Percentiles rank a stretch among this genome's conserved stretches.
phyloP scores from a whole-genome alignment of 768 basidiomycete species.

The Fistulinella prunicolor region DNA sequence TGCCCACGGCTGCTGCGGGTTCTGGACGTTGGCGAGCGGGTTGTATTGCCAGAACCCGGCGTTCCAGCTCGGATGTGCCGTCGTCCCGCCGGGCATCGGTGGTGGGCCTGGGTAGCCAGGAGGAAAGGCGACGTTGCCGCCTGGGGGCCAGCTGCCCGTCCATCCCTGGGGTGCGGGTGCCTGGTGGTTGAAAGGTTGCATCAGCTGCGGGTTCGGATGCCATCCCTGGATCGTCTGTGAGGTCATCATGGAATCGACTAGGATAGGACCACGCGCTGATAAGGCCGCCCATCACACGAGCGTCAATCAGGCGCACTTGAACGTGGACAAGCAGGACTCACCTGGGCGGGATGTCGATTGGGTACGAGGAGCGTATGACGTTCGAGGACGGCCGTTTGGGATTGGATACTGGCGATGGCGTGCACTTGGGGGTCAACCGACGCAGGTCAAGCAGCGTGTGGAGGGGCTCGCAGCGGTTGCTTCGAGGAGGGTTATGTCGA shows the following conservation, averaged over 20 bases:
- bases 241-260: constrained; percentile 21
- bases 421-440: no score
- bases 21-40: constrained; percentile 35
- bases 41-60: constrained; percentile 53
- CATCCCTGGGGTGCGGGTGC: constrained; percentile 31
- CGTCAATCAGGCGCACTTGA: constrained; percentile 1
- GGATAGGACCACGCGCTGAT: neutral
- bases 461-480: no score
- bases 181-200: constrained; percentile 28
- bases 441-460: no score
- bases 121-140: constrained; percentile 27
- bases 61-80: constrained; percentile 46
- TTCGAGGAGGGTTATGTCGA: no score
- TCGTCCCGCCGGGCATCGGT: constrained; percentile 52
- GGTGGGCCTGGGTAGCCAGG: constrained; percentile 44
- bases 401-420: no score
- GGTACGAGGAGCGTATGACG: neutral
- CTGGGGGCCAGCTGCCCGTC: constrained; percentile 38
- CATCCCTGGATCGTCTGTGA: constrained; percentile 27
- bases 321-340: neutral
- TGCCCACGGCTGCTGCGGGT: constrained; percentile 30
- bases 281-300: constrained; percentile 4
- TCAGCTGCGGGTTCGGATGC: constrained; percentile 34
- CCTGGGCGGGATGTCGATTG: neutral
- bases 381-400: no score